Base-by-base conservation (phyloP, 257 asterid genomes). In the Cinchona pubescens region DNA sequence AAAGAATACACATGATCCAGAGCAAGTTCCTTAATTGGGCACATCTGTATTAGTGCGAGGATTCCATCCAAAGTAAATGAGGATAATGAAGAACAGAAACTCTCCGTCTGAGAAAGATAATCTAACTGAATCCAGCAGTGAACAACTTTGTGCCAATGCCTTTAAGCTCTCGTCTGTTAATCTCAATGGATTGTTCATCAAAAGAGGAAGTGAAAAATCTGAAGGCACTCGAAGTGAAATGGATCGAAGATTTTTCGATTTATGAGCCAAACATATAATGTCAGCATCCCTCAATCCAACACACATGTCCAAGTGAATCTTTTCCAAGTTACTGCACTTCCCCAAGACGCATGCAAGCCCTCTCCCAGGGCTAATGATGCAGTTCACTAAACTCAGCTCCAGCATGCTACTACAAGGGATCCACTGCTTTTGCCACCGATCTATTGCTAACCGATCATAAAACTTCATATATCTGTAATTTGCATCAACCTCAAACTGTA, bases 281-380 rank as follows among this genome's bases (percentile, higher is more conserved):
- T 91, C 98, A 0, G 90, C 82, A 82, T 93, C 97, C 75, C 86
- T 83, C 55, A 93, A 87, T 71, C 97, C 98, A 27, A 86, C 88
- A 75, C 98, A 93, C 97, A 87, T 85, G 79, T 88, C 93, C 37
- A 93, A 73, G 79, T 83, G 89, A 69, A 93, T 79, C 49, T 81
- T 90, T 71, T 88, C 95, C 80, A 93, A 76, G 80, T 87, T 93
- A 69, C 76, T 79, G 82, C 98, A 93, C 64, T 86, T 84, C 53
- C 89, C 91, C n/a, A 93, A 60, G 21, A 93, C 78, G 61, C 98
- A 90, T n/a, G 97, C 92, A 15, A 93, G 95, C 23, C 97, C 97
- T 76, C 95, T 83, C 4, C 91, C 97, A 0, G 97, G 93, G 86
- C 89, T 90, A 70, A 84, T 88, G 72, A 93, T 87, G 59, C 96